Percentiles rank a stretch among this genome's conserved stretches.
Evolutionary conservation across 768 basidiomycete species (phyloP).

Genomic region (Hydnomerulius pinastri): DNA sequence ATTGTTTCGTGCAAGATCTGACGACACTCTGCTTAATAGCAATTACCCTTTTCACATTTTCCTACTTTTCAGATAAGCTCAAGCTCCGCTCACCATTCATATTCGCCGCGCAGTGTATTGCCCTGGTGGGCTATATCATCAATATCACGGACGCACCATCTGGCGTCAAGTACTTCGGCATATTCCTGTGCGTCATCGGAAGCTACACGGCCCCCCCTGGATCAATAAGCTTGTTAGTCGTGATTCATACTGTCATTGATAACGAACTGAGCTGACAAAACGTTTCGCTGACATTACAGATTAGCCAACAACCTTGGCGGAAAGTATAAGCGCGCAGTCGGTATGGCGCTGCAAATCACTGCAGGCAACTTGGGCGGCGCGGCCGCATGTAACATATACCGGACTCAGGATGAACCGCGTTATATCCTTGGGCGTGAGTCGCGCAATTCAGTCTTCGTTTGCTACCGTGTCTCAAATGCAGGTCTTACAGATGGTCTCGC

Average conservation of each 20-base stretch:
- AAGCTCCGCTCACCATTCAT: slow-evolving; percentile 61
- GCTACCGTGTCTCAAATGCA: background rate
- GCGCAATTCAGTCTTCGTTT: background rate
- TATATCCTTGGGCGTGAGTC: slow-evolving; percentile 64
- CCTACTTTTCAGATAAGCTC: slow-evolving; percentile 58
- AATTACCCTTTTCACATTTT: slow-evolving; percentile 50
- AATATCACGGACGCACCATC: slow-evolving; percentile 54
- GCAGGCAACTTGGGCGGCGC: slow-evolving; percentile 64
- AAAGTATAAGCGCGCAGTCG: slow-evolving; percentile 67
- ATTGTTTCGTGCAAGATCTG: background rate
- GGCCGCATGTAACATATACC: slow-evolving; percentile 64
- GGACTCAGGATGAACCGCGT: slow-evolving; percentile 57
- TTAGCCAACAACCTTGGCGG: slow-evolving; percentile 55
- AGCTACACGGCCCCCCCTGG: slow-evolving; percentile 62
- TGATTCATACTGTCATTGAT: background rate
- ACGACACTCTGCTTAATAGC: slow-evolving; percentile 42
- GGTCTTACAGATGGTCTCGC: slow-evolving; percentile 52
- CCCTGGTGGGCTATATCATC: slow-evolving; percentile 61
- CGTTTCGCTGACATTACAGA: too few species aligned
- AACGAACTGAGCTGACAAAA: slow-evolving; percentile 25
- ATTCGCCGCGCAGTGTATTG: slow-evolving; percentile 48
- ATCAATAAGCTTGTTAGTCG: slow-evolving; percentile 56
- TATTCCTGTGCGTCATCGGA: slow-evolving; percentile 68
- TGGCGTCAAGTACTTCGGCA: slow-evolving; percentile 72
- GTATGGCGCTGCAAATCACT: slow-evolving; percentile 54